phyloP scores from a whole-genome alignment of 2,329 filamentous ascomycete species.

The Hypocreales sp. region DNA sequence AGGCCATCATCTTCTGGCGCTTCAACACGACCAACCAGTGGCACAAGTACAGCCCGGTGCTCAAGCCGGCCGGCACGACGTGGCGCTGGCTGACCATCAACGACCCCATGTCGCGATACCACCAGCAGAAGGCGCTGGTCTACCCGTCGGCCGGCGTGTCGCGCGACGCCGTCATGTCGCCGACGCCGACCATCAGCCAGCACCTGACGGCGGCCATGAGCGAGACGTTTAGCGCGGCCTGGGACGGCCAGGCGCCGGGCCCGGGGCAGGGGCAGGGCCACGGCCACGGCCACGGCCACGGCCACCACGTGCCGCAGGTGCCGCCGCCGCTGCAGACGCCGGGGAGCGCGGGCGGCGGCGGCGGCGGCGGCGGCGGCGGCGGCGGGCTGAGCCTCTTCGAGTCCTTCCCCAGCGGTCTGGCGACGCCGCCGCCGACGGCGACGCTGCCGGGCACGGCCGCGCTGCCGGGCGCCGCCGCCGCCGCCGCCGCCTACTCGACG shows the following conservation, averaged over 20 bases:
- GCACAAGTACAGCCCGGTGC: constrained; percentile 30
- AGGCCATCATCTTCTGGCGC: constrained; percentile 47
- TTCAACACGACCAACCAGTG: constrained; percentile 39
- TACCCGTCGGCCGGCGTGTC: constrained; percentile 18
- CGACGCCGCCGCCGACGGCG: constrained; percentile 40
- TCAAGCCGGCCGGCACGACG: constrained; percentile 36
- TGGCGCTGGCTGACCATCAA: constrained; percentile 49
- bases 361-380: too few relatives aligned
- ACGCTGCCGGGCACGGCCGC: constrained; percentile 30
- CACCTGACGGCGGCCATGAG: constrained; percentile 39
- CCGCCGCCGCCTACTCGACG: constrained; percentile 28
- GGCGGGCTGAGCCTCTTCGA: constrained; percentile 32
- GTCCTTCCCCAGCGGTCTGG: constrained; percentile 34
- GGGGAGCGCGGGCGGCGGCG: constrained; percentile 12
- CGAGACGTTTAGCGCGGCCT: constrained; percentile 36
- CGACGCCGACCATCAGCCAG: constrained; percentile 31
- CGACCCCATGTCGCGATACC: constrained; percentile 42
- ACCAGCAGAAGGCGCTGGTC: constrained; percentile 32
- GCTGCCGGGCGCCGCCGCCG: too few relatives aligned
- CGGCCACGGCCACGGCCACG: constrained; percentile 10
- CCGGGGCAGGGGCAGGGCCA: too few relatives aligned
- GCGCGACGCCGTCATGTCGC: constrained; percentile 35
- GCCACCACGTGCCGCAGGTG: constrained; percentile 14
- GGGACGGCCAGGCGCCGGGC: too few relatives aligned
- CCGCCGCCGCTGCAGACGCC: constrained; percentile 15